Evolutionary conservation across 2,329 filamentous ascomycete genomes (phyloP).

Genomic region (Aspergillus ruber): DNA sequence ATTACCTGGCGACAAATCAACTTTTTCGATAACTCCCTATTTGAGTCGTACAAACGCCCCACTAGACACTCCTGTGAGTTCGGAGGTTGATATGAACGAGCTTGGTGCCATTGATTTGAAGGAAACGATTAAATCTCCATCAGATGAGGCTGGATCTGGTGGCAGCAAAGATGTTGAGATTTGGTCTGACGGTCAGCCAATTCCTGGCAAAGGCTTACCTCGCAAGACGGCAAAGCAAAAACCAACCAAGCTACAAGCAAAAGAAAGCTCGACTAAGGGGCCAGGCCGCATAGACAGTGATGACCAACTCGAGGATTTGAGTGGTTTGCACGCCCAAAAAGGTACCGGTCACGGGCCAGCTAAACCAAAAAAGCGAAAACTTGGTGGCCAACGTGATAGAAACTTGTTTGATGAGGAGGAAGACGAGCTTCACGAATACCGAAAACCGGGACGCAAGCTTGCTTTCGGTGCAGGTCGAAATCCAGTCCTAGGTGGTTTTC

Average conservation of each 20-base stretch:
- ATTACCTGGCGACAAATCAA: conserved; percentile 75
- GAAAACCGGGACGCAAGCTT: conserved; percentile 22
- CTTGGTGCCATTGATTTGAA: conserved; percentile 10
- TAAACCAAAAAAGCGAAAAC: conserved; percentile 65
- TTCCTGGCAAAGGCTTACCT: not conserved
- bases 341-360: conserved; percentile 21
- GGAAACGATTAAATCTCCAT: conserved; percentile 1
- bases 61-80: conserved; percentile 25
- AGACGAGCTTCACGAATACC: conserved; percentile 24
- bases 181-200: not conserved
- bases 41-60: conserved; percentile 67
- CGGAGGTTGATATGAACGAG: conserved; percentile 22
- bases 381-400: conserved; percentile 54
- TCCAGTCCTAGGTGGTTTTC: conserved; percentile 11
- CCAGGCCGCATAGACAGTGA: conserved; percentile 1
- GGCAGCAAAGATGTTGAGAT: not conserved
- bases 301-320: conserved; percentile 10
- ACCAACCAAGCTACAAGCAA: not conserved
- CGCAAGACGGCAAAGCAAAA: not conserved
- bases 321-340: conserved; percentile 14
- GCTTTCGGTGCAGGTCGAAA: conserved; percentile 16
- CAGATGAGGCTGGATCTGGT: not conserved
- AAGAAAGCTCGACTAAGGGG: not conserved
- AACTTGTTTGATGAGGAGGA: conserved; percentile 69
- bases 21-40: conserved; percentile 91